Conservation (phyloP, 208 protist genomes). For the Trypanosoma platydactyli region DNA sequence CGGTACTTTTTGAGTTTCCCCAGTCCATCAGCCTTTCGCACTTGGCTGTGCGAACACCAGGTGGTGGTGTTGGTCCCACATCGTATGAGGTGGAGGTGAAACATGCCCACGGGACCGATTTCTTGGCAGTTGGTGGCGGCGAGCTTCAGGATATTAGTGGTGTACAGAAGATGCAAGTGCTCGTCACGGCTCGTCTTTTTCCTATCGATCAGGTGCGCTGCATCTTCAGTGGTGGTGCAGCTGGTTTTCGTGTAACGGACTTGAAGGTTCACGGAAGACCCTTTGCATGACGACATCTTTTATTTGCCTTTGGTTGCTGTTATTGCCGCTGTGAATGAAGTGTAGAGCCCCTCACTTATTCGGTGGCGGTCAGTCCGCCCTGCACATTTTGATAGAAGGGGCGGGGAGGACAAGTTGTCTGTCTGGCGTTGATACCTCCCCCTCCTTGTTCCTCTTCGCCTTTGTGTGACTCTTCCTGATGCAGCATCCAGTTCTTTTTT, state of each 20-base stretch:
- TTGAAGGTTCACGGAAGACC: conserved; percentile 38
- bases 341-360: neutral
- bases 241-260: conserved; percentile 24
- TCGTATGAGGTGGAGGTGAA: conserved; percentile 27
- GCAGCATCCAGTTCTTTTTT: neutral
- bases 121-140: conserved; percentile 26
- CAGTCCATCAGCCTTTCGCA: conserved; percentile 27
- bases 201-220: conserved; percentile 30
- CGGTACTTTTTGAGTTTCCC: conserved; percentile 30
- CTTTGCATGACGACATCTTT: conserved; percentile 2
- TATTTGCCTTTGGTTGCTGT: too few relatives aligned
- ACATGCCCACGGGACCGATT: conserved; percentile 10
- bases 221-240: conserved; percentile 21
- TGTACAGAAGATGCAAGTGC: conserved; percentile 28
- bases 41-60: conserved; percentile 30
- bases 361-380: neutral
- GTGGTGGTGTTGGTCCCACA: conserved; percentile 14
- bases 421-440: too few relatives aligned
- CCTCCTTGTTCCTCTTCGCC: too few relatives aligned
- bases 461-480: too few relatives aligned
- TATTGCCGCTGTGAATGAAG: too few relatives aligned
- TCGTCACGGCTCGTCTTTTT: conserved; percentile 9
- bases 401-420: too few relatives aligned
- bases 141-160: conserved; percentile 24
- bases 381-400: neutral